phyloP scores from a whole-genome alignment of 2,329 filamentous ascomycete species.

The Beauveria australis region DNA sequence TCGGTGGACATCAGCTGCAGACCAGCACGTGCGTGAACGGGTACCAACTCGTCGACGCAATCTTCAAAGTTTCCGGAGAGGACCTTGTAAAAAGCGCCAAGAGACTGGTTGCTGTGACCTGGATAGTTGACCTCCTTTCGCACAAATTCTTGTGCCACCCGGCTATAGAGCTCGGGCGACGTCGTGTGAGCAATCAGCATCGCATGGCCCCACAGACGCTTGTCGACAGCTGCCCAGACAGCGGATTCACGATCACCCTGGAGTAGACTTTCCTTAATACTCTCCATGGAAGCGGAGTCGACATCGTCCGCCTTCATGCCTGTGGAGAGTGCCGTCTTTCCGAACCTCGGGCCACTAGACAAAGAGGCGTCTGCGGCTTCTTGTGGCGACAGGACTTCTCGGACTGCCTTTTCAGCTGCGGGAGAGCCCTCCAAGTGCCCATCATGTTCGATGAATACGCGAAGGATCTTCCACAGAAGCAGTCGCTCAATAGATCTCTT shows the following conservation, averaged over 20 bases:
- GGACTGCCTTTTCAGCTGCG: slow-evolving; percentile 64
- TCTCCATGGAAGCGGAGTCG: slow-evolving; percentile 61
- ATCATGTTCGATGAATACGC: slow-evolving; percentile 77
- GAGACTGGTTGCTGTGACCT: slow-evolving; percentile 71
- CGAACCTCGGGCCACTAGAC: slow-evolving; percentile 17
- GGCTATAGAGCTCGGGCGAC: slow-evolving; percentile 79
- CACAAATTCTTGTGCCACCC: slow-evolving; percentile 91
- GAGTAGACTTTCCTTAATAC: slow-evolving; percentile 65
- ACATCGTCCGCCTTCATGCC: slow-evolving; percentile 54
- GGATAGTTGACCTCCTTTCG: slow-evolving; percentile 84
- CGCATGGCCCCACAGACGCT: slow-evolving; percentile 91
- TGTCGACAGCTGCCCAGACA: slow-evolving; percentile 88
- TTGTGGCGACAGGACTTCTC: slow-evolving; percentile 61
- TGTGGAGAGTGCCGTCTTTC: slow-evolving; percentile 20
- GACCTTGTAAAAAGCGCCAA: slow-evolving; percentile 87
- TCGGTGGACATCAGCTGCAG: slow-evolving; percentile 83
- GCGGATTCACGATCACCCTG: slow-evolving; percentile 82
- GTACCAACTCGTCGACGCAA: slow-evolving; percentile 90
- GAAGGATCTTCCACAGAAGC: slow-evolving; percentile 79
- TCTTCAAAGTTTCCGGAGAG: slow-evolving; percentile 92
- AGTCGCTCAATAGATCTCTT: slow-evolving; percentile 73
- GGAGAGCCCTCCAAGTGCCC: slow-evolving; percentile 68
- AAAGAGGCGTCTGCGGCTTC: slow-evolving; percentile 20
- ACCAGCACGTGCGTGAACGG: slow-evolving; percentile 82
- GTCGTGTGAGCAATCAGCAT: slow-evolving; percentile 76